Conservation (phyloP, 305 asterid species). For the Rubia occidens region DNA sequence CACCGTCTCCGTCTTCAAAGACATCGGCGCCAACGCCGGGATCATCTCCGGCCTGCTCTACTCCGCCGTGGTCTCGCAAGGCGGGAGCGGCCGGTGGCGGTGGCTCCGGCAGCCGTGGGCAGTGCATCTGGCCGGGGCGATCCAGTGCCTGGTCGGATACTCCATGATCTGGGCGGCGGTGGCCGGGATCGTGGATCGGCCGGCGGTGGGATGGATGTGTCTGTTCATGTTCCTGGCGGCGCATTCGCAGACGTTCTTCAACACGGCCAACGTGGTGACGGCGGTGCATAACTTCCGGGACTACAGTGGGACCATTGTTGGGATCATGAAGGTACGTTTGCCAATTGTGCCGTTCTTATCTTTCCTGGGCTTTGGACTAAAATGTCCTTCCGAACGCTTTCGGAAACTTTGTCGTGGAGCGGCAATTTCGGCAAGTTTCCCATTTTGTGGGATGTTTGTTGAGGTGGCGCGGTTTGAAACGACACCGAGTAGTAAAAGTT, state of each 20-base stretch:
- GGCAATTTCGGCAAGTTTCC: too few species aligned
- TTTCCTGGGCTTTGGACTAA: neutral
- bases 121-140: constrained; percentile 58
- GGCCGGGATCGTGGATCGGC: constrained; percentile 46
- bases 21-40: constrained; percentile 77
- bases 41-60: constrained; percentile 66
- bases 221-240: constrained; percentile 79
- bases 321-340: constrained; percentile 68
- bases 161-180: constrained; percentile 71
- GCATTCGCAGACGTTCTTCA: constrained; percentile 79
- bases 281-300: constrained; percentile 64
- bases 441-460: too few species aligned
- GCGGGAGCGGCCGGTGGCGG: constrained; percentile 13
- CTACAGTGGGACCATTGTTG: constrained; percentile 72
- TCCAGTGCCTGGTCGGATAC: constrained; percentile 75
- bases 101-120: constrained; percentile 53
- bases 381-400: too few species aligned
- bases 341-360: neutral
- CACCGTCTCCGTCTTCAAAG: constrained; percentile 65
- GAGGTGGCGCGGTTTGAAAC: too few species aligned
- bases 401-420: too few species aligned
- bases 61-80: constrained; percentile 30
- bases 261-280: constrained; percentile 76
- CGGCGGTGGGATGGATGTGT: constrained; percentile 45
- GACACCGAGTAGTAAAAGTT: too few species aligned